Percentiles rank a stretch among this genome's conserved stretches.
These are phyloP conservation scores for Pseudocercospora fuligena DNA, from an alignment of 2,329 filamentous ascomycete species.

Conservation along the genomic window DNA sequence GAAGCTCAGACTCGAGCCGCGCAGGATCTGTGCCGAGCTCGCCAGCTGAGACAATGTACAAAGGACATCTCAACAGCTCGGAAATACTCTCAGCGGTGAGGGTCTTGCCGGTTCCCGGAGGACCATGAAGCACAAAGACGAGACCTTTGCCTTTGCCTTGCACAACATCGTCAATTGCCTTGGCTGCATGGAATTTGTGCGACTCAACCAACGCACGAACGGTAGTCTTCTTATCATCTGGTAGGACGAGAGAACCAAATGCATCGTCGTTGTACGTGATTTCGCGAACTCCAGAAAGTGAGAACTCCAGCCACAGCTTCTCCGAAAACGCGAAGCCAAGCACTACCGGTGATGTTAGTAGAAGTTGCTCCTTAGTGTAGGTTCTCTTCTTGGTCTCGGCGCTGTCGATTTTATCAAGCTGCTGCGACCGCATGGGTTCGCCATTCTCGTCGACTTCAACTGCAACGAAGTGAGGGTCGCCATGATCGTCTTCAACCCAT, in stretches of 20 bases:
- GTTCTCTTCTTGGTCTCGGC: conserved; percentile 37
- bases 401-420: conserved; percentile 60
- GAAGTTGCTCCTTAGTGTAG: conserved; percentile 81
- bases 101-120: conserved; percentile 87
- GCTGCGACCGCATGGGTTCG: conserved; percentile 59
- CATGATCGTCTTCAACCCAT: conserved; percentile 54
- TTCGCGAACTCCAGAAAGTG: conserved; percentile 76
- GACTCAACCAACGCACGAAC: conserved; percentile 83
- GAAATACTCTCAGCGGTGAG: conserved; percentile 86
- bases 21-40: conserved; percentile 80
- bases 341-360: conserved; percentile 82
- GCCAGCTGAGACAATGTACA: conserved; percentile 82
- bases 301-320: conserved; percentile 89
- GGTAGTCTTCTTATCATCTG: conserved; percentile 63
- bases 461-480: conserved; percentile 57
- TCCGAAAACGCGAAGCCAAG: conserved; percentile 86
- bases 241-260: conserved; percentile 79
- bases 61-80: conserved; percentile 77
- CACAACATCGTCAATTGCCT: conserved; percentile 76
- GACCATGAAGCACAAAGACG: conserved; percentile 80
- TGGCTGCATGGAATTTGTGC: conserved; percentile 79
- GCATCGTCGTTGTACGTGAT: conserved; percentile 85
- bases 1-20: conserved; percentile 74
- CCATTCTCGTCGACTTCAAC: conserved; percentile 62
- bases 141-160: conserved; percentile 84